phyloP scores from a whole-genome alignment of 2,329 filamentous ascomycete genomes.

The Dothistroma septosporum region DNA sequence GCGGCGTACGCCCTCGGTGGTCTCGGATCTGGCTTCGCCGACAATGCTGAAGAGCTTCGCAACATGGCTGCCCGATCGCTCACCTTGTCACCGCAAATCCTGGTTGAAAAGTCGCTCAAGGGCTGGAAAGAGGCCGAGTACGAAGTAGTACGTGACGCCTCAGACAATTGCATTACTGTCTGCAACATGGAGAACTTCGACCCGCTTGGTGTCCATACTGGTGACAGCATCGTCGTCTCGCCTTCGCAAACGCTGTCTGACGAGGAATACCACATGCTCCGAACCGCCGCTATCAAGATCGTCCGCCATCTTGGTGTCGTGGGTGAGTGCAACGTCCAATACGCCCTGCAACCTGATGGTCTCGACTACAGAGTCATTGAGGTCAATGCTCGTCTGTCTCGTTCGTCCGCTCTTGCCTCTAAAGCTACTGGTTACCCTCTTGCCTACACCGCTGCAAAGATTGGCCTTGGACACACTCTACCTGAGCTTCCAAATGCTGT shows the following conservation, averaged over 20 bases:
- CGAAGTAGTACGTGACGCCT: slow-evolving; percentile 92
- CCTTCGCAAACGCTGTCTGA: slow-evolving; percentile 95
- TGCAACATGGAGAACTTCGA: slow-evolving; percentile 99
- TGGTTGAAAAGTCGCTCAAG: slow-evolving; percentile 98
- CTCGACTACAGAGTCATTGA: slow-evolving; percentile 98
- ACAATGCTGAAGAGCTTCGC: slow-evolving; percentile 87
- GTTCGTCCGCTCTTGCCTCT: slow-evolving; percentile 92
- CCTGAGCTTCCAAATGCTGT: slow-evolving; percentile 96
- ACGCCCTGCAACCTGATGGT: slow-evolving; percentile 91
- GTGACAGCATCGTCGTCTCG: slow-evolving; percentile 97
- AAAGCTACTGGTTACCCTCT: slow-evolving; percentile 98
- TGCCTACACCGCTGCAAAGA: slow-evolving; percentile 96
- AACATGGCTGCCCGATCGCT: slow-evolving; percentile 90
- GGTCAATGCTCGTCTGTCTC: slow-evolving; percentile 96
- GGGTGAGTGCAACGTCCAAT: slow-evolving; percentile 98
- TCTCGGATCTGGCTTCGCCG: slow-evolving; percentile 92
- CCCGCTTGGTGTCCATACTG: slow-evolving; percentile 93
- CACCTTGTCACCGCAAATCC: slow-evolving; percentile 88
- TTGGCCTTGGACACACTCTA: slow-evolving; percentile 89
- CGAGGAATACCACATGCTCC: slow-evolving; percentile 99
- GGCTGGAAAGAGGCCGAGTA: slow-evolving; percentile 99
- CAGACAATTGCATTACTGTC: slow-evolving; percentile 98
- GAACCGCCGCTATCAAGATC: slow-evolving; percentile 95
- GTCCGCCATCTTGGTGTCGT: slow-evolving; percentile 95
- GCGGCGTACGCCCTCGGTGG: slow-evolving; percentile 95